Conservation (phyloP, 75 land plant species). For the Gnetum montanum region DNA sequence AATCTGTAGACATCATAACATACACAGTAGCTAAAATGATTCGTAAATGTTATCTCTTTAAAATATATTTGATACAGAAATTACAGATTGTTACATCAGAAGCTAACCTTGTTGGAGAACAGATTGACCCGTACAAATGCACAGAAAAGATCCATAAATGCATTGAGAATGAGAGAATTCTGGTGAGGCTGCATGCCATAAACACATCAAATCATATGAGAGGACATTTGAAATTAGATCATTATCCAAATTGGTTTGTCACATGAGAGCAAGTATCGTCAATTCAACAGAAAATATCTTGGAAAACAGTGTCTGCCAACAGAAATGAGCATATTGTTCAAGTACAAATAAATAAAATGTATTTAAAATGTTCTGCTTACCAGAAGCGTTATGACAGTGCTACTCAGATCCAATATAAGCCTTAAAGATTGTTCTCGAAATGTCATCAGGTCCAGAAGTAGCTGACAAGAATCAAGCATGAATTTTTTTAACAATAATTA, state of each 20-base stretch:
- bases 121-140: constrained; percentile 89
- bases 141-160: constrained; percentile 96
- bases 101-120: constrained; percentile 88
- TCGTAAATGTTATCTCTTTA: no score
- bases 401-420: constrained; percentile 90
- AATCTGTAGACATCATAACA: not conserved
- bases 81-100: no score
- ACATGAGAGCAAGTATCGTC: no score
- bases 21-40: not conserved
- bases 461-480: constrained; percentile 27
- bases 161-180: constrained; percentile 89
- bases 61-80: no score
- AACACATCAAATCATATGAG: no score
- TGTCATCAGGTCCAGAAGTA: constrained; percentile 94
- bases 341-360: no score
- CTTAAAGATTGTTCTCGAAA: constrained; percentile 96
- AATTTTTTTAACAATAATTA: no score
- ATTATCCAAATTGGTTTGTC: not conserved
- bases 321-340: no score
- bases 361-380: no score
- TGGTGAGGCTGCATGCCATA: constrained; percentile 98
- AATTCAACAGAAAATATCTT: no score
- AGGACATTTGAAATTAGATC: constrained; percentile 3
- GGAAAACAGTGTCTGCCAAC: no score
- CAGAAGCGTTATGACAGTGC: constrained; percentile 94